These are phyloP conservation scores for Pugionium dolabratum DNA, from an alignment of 345 rosid species.

Conservation along the genomic window DNA sequence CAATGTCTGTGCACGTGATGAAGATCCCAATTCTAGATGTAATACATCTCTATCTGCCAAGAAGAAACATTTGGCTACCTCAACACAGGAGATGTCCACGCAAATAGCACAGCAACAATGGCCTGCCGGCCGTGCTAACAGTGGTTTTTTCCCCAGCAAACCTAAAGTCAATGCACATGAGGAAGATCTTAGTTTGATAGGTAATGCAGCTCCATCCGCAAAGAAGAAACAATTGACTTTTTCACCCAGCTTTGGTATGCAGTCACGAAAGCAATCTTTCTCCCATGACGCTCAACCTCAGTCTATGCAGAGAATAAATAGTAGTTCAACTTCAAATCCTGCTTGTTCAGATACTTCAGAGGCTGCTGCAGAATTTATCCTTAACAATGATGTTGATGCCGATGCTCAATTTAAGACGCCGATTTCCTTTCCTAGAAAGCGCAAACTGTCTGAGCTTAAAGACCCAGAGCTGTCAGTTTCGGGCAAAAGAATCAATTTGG, in stretches of 20 bases:
- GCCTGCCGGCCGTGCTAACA: constrained; percentile 71
- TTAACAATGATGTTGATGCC: constrained; percentile 47
- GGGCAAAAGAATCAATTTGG: constrained; percentile 64
- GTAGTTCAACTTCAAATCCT: constrained; percentile 43
- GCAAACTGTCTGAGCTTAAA: constrained; percentile 73
- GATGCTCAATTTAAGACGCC: constrained; percentile 75
- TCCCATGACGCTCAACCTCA: constrained; percentile 51
- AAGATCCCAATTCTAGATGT: constrained; percentile 48
- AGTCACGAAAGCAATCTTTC: constrained; percentile 52
- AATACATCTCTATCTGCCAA: constrained; percentile 52
- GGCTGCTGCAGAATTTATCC: constrained; percentile 27
- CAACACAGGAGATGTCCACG: constrained; percentile 55
- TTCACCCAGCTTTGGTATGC: constrained; percentile 65
- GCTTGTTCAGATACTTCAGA: constrained; percentile 17
- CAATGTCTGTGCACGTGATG: constrained; percentile 45
- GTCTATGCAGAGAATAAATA: constrained; percentile 44
- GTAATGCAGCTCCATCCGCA: constrained; percentile 53
- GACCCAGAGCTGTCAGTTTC: constrained; percentile 56
- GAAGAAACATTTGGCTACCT: constrained; percentile 67
- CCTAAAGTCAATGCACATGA: constrained; percentile 42
- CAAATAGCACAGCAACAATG: constrained; percentile 64
- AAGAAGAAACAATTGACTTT: constrained; percentile 78
- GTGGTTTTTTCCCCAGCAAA: constrained; percentile 68
- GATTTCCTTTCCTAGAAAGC: constrained; percentile 63
- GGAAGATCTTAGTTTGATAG: constrained; percentile 52